Conservation (phyloP, 2,329 filamentous ascomycete species). For the Aspergillus proliferans region DNA sequence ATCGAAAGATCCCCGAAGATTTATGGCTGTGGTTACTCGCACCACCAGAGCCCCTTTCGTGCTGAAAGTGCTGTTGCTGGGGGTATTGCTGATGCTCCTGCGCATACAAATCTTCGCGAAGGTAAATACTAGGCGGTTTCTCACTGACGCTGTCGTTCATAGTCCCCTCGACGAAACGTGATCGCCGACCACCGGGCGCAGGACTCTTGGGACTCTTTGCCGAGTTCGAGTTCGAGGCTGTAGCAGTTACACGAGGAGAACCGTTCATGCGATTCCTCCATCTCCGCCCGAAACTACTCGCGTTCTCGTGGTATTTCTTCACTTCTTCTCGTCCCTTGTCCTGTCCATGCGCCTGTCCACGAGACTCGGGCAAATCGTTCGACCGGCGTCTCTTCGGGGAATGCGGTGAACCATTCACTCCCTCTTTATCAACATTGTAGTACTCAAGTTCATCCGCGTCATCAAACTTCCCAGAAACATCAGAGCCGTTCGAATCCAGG, state of each 20-base stretch:
- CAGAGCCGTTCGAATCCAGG: conserved; percentile 21
- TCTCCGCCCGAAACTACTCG: conserved; percentile 1
- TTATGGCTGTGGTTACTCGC: conserved; percentile 25
- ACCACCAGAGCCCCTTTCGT: background rate
- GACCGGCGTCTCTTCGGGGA: conserved; percentile 39
- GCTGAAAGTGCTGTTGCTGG: too few species aligned
- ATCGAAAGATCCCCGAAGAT: conserved; percentile 47
- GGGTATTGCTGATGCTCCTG: conserved; percentile 4
- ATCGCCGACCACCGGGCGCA: conserved; percentile 47
- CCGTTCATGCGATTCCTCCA: conserved; percentile 6
- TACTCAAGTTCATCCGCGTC: conserved; percentile 27
- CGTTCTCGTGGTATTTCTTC: conserved; percentile 2
- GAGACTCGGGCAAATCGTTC: conserved; percentile 37
- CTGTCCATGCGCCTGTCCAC: background rate
- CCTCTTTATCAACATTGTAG: conserved; percentile 7
- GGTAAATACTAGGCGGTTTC: conserved; percentile 63
- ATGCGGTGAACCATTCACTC: conserved; percentile 18
- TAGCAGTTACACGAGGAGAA: conserved; percentile 3
- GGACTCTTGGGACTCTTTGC: background rate
- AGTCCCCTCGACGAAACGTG: conserved; percentile 67
- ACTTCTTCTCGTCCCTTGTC: background rate
- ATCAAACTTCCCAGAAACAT: conserved; percentile 29
- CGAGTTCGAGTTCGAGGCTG: conserved; percentile 6
- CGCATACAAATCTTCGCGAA: conserved; percentile 38
- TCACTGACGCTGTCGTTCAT: conserved; percentile 76